Conservation (phyloP, 2,329 filamentous ascomycete species). For the Colletotrichum magnum region DNA sequence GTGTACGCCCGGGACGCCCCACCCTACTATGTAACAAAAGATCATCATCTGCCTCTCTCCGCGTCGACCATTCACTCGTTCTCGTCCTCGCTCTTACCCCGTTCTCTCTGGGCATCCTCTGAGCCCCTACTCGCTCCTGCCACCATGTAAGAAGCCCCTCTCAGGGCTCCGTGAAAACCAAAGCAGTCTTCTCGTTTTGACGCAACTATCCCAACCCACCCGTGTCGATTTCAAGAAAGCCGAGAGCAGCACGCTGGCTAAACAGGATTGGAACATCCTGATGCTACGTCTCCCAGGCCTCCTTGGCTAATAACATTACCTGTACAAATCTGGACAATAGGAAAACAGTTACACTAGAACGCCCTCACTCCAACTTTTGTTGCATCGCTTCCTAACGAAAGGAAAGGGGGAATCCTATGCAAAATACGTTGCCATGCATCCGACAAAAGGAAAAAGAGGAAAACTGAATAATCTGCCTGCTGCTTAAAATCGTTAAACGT, state of each 20-base stretch:
- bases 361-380: conserved; percentile 36
- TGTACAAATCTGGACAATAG: conserved; percentile 4
- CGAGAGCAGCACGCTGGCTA: background rate
- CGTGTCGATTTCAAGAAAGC: conserved; percentile 1
- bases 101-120: background rate
- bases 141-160: too few species aligned
- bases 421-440: conserved; percentile 19
- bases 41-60: background rate
- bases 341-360: conserved; percentile 7
- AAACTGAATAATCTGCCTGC: conserved; percentile 3
- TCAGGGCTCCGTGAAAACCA: background rate
- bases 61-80: background rate
- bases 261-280: background rate
- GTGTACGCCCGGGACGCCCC: conserved; percentile 39
- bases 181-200: background rate
- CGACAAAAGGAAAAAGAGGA: background rate
- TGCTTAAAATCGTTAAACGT: conserved; percentile 20
- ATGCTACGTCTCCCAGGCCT: too few species aligned
- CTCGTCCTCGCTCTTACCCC: background rate
- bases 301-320: conserved; percentile 6
- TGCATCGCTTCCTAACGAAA: conserved; percentile 34
- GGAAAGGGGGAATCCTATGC: conserved; percentile 24
- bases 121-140: too few species aligned
- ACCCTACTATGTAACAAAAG: conserved; percentile 9
- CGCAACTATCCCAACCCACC: conserved; percentile 14